Evolutionary conservation across 2,329 filamentous ascomycete species (phyloP).

Genomic region (Penicillium sp.): DNA sequence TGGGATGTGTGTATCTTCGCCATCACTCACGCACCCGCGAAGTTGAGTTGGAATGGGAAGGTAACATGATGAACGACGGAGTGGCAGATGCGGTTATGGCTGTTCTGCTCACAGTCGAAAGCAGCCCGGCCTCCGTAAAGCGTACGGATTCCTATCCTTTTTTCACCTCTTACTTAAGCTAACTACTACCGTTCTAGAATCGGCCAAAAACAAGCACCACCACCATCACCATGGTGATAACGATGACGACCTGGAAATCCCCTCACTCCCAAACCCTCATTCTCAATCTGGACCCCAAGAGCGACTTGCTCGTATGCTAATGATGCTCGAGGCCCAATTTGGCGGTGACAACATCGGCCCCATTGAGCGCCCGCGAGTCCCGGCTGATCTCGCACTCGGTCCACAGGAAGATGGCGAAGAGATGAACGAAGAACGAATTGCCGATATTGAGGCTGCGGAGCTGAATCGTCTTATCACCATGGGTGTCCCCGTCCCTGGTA

Average conservation of each 20-base stretch:
- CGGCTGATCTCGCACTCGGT: slow-evolving; percentile 19
- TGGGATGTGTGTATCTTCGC: slow-evolving; percentile 85
- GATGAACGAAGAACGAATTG: slow-evolving; percentile 47
- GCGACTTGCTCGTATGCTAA: slow-evolving; percentile 78
- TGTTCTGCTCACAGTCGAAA: slow-evolving; percentile 87
- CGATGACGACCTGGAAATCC: slow-evolving; percentile 34
- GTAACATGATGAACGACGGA: slow-evolving; percentile 94
- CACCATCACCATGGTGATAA: slow-evolving; percentile 46
- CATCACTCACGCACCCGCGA: slow-evolving; percentile 70
- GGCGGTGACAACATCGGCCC: slow-evolving; percentile 75
- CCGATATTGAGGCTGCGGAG: slow-evolving; percentile 63
- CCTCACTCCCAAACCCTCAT: slow-evolving; percentile 66
- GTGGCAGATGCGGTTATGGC: slow-evolving; percentile 97
- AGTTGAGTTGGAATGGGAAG: slow-evolving; percentile 93
- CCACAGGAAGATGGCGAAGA: slow-evolving; percentile 26
- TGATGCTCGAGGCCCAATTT: slow-evolving; percentile 97
- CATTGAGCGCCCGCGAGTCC: slow-evolving; percentile 62
- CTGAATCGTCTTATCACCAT: slow-evolving; percentile 75
- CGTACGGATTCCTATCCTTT: slow-evolving; percentile 52
- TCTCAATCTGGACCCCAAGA: slow-evolving; percentile 69
- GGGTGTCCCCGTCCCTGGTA: slow-evolving; percentile 85
- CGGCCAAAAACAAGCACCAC: slow-evolving; percentile 60
- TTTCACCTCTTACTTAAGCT: slow-evolving; percentile 3
- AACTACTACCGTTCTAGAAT: slow-evolving; percentile 44
- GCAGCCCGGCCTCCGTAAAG: slow-evolving; percentile 90